Conservation (phyloP, 1,284 basidiomycete species). For the Fomitopsis schrenkii region DNA sequence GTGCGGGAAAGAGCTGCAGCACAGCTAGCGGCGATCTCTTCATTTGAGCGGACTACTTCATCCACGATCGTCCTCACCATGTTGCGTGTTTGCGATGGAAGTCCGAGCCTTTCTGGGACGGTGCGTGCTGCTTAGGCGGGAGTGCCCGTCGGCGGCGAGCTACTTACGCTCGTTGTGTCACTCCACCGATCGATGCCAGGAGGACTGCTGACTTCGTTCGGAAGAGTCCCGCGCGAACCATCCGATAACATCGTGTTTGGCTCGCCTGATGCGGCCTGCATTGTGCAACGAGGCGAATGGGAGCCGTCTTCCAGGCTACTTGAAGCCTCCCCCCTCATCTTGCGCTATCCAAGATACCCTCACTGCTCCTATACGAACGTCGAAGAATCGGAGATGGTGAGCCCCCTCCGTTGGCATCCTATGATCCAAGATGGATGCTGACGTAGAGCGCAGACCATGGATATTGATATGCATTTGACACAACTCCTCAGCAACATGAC, state of each 20-base stretch:
- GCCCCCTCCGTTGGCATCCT: neutral
- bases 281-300: slow-evolving; percentile 10
- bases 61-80: neutral
- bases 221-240: slow-evolving; percentile 9
- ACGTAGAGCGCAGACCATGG: slow-evolving; percentile 13
- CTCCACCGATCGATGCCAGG: neutral
- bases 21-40: neutral
- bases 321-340: neutral
- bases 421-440: neutral
- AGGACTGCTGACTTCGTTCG: neutral
- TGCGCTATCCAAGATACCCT: neutral
- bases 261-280: slow-evolving; percentile 6
- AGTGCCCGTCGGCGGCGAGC: neutral
- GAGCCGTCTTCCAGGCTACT: neutral
- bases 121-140: neutral
- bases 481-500: slow-evolving; percentile 22
- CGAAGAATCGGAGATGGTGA: neutral
- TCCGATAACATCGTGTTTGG: slow-evolving; percentile 11
- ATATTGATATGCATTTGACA: slow-evolving; percentile 23
- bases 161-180: too few relatives aligned
- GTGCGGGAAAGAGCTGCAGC: neutral
- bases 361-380: neutral
- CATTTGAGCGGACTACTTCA: neutral
- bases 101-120: too few relatives aligned
- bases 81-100: neutral